These are phyloP conservation scores for Heritiera fomes DNA, from an alignment of 345 rosid genomes.

Conservation along the genomic window DNA sequence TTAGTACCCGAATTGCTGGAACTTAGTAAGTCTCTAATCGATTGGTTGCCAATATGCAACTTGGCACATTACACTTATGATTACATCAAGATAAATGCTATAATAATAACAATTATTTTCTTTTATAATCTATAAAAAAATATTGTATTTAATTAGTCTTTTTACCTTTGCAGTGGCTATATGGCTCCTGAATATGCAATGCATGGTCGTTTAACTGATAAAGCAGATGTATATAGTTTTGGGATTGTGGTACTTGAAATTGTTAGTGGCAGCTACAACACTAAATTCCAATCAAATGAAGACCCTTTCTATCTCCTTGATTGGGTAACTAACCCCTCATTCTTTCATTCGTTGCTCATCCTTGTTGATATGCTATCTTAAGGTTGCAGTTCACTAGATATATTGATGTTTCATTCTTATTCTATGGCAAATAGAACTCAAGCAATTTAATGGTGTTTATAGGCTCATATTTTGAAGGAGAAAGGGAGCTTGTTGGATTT, in stretches of 20 bases:
- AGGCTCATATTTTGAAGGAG: constrained; percentile 46
- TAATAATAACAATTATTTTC: too few species aligned
- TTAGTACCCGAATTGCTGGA: constrained; percentile 54
- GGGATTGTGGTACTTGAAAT: constrained; percentile 40
- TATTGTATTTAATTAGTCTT: too few species aligned
- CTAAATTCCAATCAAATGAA: constrained; percentile 23
- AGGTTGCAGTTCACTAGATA: background rate
- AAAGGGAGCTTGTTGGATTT: constrained; percentile 38
- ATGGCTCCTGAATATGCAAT: constrained; percentile 55
- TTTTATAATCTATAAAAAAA: too few species aligned
- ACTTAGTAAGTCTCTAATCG: constrained; percentile 35
- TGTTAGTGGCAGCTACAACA: constrained; percentile 40
- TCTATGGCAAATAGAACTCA: too few species aligned
- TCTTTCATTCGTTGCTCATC: too few species aligned
- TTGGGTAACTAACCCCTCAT: constrained; percentile 29
- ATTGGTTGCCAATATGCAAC: background rate
- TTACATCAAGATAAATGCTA: too few species aligned
- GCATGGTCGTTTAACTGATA: constrained; percentile 44
- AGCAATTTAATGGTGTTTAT: background rate
- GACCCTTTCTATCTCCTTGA: constrained; percentile 38
- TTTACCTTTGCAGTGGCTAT: constrained; percentile 35
- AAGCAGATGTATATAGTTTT: constrained; percentile 49
- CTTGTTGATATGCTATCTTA: too few species aligned
- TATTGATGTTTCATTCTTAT: background rate
- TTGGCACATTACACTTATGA: background rate